A percentile compares a stretch with the other conserved stretches of the same genome.
Conservation (phyloP, 768 basidiomycete species). For the Podaxis carcinomalis region DNA sequence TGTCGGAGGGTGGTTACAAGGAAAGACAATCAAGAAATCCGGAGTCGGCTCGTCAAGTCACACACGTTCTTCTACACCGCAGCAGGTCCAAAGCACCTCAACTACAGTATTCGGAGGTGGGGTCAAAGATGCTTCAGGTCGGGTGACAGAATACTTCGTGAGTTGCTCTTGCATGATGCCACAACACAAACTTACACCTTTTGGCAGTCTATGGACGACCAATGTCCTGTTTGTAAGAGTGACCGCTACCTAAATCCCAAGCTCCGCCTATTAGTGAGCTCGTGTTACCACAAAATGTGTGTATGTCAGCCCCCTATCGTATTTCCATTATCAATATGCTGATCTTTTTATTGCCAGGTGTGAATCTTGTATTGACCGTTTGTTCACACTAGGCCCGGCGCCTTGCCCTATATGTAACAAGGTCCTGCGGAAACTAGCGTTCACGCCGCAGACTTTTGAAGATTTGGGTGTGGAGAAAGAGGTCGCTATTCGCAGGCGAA, state of each 20-base stretch:
- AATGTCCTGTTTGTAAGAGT: constrained; percentile 96
- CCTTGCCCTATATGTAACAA: constrained; percentile 93
- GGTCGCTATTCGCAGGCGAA: constrained; percentile 80
- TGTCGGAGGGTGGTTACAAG: constrained; percentile 60
- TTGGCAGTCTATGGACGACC: constrained; percentile 79
- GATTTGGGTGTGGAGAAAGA: constrained; percentile 93
- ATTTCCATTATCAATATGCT: not conserved
- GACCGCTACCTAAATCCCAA: constrained; percentile 96
- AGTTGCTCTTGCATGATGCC: constrained; percentile 22
- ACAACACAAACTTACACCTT: not conserved
- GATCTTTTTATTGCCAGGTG: constrained; percentile 54
- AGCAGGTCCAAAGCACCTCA: constrained; percentile 68
- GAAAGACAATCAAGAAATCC: constrained; percentile 72
- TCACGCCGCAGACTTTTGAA: constrained; percentile 92
- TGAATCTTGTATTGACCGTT: constrained; percentile 95
- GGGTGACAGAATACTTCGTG: constrained; percentile 79
- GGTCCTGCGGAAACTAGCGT: constrained; percentile 87
- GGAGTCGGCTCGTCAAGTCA: constrained; percentile 39
- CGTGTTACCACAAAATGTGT: constrained; percentile 98
- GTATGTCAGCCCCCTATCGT: constrained; percentile 15
- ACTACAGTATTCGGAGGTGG: constrained; percentile 76
- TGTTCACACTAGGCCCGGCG: constrained; percentile 94
- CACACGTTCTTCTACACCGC: constrained; percentile 61
- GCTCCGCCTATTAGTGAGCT: constrained; percentile 87
- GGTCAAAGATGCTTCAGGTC: constrained; percentile 81